phyloP scores from a whole-genome alignment of 2,329 filamentous ascomycete species.

The Arthrinium puccinioides region DNA sequence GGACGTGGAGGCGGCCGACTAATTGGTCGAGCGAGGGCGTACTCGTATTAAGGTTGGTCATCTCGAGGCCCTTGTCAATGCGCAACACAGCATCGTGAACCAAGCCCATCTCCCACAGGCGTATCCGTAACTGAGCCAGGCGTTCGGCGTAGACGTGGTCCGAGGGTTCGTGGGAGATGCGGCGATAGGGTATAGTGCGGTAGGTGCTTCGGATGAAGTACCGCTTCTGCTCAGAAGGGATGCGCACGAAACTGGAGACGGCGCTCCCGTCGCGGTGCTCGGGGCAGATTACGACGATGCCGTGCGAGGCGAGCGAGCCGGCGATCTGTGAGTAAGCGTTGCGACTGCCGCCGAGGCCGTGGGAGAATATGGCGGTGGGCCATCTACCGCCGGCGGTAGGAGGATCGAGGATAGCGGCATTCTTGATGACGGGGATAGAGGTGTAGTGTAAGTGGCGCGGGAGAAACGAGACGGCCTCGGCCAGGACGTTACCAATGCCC shows the following conservation, averaged over 20 bases:
- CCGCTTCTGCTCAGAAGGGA: conserved; percentile 40
- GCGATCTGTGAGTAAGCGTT: conserved; percentile 82
- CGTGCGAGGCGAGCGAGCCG: conserved; percentile 72
- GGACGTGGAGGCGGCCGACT: conserved; percentile 54
- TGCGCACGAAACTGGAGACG: conserved; percentile 65
- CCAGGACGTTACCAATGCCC: conserved; percentile 52
- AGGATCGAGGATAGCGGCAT: conserved; percentile 55
- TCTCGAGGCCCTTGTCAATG: conserved; percentile 49
- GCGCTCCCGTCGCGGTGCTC: conserved; percentile 80
- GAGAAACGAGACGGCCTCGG: conserved; percentile 56
- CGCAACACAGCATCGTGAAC: conserved; percentile 61
- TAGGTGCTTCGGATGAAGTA: conserved; percentile 25
- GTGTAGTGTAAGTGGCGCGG: conserved; percentile 68
- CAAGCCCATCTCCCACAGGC: conserved; percentile 71
- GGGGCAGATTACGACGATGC: conserved; percentile 71
- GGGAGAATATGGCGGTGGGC: conserved; percentile 81
- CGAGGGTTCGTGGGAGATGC: conserved; percentile 54
- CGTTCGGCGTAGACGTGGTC: conserved; percentile 60
- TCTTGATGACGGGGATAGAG: conserved; percentile 64
- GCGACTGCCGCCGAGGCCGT: conserved; percentile 72
- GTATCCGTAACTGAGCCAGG: conserved; percentile 65
- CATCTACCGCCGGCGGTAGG: conserved; percentile 47
- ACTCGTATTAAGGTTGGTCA: conserved; percentile 45
- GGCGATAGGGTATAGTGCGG: conserved; percentile 37
- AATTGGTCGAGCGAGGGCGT: conserved; percentile 53